Percentiles rank a stretch among this genome's conserved stretches.
Conservation (phyloP, 78 protist genomes). For the Trichosphaerium sp. region DNA sequence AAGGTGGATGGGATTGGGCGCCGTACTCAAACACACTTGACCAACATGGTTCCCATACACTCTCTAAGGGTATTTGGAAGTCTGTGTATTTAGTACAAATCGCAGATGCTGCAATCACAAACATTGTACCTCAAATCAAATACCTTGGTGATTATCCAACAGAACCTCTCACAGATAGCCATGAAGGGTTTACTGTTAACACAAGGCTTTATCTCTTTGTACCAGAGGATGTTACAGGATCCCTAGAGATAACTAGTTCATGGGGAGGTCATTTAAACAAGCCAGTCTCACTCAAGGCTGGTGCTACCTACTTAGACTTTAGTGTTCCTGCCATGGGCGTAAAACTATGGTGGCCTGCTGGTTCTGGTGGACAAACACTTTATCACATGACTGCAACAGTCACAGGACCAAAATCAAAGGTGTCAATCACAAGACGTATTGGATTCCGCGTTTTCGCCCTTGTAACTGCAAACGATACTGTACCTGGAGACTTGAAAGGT, state of each 20-base stretch:
- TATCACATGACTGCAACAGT: conserved; percentile 1
- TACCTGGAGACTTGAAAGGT: background rate
- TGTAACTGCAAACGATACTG: conserved; percentile 34
- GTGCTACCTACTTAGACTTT: no score
- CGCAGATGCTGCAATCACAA: background rate
- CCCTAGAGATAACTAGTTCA: background rate
- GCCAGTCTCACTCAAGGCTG: no score
- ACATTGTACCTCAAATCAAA: background rate
- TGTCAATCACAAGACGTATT: no score
- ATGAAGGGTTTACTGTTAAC: conserved; percentile 12
- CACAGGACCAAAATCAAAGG: no score
- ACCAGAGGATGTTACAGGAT: no score
- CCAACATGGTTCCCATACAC: conserved; percentile 2
- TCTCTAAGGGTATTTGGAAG: conserved; percentile 13
- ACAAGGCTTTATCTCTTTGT: background rate
- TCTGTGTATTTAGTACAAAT: background rate
- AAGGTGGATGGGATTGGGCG: conserved; percentile 52
- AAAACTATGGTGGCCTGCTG: conserved; percentile 25
- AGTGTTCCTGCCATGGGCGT: background rate
- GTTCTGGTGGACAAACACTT: conserved; percentile 8
- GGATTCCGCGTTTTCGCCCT: conserved; percentile 16
- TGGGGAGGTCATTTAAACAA: background rate
- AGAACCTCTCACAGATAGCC: background rate
- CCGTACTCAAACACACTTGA: background rate
- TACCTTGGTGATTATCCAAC: conserved; percentile 9